Evolutionary conservation across 306 rosid species (phyloP), one percentile per base, ranked within the genome.

Genomic region (Prunus armeniaca): DNA sequence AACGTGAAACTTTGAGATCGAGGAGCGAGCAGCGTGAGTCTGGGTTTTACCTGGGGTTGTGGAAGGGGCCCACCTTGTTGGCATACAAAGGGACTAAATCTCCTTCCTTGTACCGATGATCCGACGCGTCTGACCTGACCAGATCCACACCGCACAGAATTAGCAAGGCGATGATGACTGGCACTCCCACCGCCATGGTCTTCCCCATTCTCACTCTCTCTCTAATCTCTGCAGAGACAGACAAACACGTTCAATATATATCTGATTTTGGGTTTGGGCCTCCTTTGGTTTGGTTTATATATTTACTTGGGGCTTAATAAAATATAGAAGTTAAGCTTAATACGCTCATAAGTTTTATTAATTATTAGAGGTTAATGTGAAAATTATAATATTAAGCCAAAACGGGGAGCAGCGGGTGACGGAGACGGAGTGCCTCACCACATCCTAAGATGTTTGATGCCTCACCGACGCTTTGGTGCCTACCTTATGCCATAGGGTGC

Each of bases 51-150:
- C 90, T 87, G 51, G 90, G 90, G 67, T 84, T 87, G 69, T 87
- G 90, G 77, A 84, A 87, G 3, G 90, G 90, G 2, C 90, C 90
- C 22, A 87, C 86, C 83, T 87, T 87, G 77, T 82, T 84, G 49
- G 86, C 88, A 64, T 87, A 84, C 73, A 87, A 79, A 60, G 88
- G 90, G 70, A 87, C 90, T 0, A 54, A 4, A 0, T 87, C 90
- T 11, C 88, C 86, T 32, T 84, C 84, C 22, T 87, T 77, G 71
- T 79, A 87, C 27, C 86, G 86, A 67, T 87, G 88, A 63, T 82
- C 76, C 8, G 85, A 78, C 28, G 78, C 83, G 61, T 69, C 82
- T 1, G 88, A 87, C 65, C 77, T 71, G 10, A 79, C 88, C 32
- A 5, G 87, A 81, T 68, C 72, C 68, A 67, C 72, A 47, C 69